Base-by-base conservation (phyloP, 225 moss, liverwort and hornwort species). In the Neckera pumila region DNA sequence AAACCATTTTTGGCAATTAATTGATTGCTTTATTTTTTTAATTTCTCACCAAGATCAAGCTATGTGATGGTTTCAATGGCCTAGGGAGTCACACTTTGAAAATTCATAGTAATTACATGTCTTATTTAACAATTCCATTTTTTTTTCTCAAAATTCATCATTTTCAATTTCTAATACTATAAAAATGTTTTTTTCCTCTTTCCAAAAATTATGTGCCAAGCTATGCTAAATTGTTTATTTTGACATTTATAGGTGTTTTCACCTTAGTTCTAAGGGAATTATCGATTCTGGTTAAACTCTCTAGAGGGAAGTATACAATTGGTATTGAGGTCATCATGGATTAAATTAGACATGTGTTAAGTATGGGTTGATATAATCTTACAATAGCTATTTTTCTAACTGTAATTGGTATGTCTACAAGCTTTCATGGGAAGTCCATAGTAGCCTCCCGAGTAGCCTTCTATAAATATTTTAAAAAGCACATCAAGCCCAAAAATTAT, bases 151-250 rank as follows among this genome's bases (percentile, higher is more conserved):
- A 47, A 47, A 47, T 47, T 47, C 47, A 10, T 47, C 47, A 11
- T 22, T 40, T 70, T 25, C 70, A 70, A 70, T 25, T 40, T 8
- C 40, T 40, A 40, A 25, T 70, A 14, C 4, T 23, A 40, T 8
- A 13, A 7, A 69, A 69, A 69, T 38, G 6, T 33, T 15, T 1
- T 17, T 47, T 8, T 47, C 10, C 8, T 45, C 8, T 45, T 45
- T 6, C 45, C 45, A 3, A 1, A n/a, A 67, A 67, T 3, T 1
- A 0, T 38, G 8, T 25, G 21, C 7, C 2, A 1, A 13, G 25
- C 1, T 25, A 23, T 40, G 4, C 5, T 70, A 2, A 14, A 70
- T 70, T 70, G 13, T 14, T 40, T 25, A 40, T 40, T 25, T 70
- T 14, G 14, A 70, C 3, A 11, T 0, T 13, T 38, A 25, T 8